These are phyloP conservation scores for Quercus tomentella DNA, from an alignment of 331 rosid species.

Conservation along the genomic window DNA sequence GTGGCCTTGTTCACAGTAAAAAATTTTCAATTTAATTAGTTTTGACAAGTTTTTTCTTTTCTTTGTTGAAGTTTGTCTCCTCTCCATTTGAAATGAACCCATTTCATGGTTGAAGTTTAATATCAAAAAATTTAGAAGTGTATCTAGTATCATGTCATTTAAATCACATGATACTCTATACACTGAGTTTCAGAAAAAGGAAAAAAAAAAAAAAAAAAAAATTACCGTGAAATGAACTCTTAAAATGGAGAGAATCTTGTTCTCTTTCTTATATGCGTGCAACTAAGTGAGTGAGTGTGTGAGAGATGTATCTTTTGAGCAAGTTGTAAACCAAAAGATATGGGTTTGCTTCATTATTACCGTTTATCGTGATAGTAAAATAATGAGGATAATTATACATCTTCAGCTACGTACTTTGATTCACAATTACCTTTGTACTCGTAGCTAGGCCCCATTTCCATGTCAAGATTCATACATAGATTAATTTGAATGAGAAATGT, in stretches of 20 bases:
- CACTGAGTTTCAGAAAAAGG: fast-evolving
- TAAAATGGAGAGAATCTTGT: too few species aligned
- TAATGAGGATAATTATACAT: not conserved
- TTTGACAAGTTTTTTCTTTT: not conserved
- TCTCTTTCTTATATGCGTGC: not conserved
- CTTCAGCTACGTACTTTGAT: not conserved
- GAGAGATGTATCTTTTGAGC: not conserved
- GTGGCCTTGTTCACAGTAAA: slow-evolving; percentile 40
- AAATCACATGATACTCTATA: too few species aligned
- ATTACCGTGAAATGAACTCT: too few species aligned
- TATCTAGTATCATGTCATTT: too few species aligned
- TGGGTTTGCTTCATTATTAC: not conserved
- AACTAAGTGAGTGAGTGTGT: not conserved
- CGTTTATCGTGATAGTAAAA: not conserved
- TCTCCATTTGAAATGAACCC: too few species aligned
- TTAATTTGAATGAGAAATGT: too few species aligned
- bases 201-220: too few species aligned
- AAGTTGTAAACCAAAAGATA: not conserved
- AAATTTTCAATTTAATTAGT: not conserved
- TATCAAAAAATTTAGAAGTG: too few species aligned
- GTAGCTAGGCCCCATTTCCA: too few species aligned
- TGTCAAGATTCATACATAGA: too few species aligned
- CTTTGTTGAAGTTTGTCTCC: not conserved
- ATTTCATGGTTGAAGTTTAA: too few species aligned
- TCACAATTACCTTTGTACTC: too few species aligned